These are phyloP conservation scores for Monilinia polystroma DNA, from an alignment of 2,329 filamentous ascomycete genomes.

Conservation along the genomic window DNA sequence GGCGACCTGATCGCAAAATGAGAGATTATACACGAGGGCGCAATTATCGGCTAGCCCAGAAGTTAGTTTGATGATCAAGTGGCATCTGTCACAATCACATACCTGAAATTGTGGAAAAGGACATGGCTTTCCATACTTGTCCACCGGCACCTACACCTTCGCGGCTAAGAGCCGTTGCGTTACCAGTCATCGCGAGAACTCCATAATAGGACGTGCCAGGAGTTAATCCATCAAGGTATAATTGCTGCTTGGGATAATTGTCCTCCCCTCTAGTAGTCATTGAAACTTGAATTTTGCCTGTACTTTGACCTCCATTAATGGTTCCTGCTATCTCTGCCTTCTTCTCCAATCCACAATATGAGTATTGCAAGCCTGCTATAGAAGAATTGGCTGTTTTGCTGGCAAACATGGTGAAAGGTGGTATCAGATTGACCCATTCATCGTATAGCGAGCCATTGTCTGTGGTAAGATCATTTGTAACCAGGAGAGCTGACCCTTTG, in stretches of 20 bases:
- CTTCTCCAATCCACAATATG: slow-evolving; percentile 75
- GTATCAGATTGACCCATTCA: slow-evolving; percentile 54
- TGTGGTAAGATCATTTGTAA: slow-evolving; percentile 70
- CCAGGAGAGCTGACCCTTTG: slow-evolving; percentile 71
- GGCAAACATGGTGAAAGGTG: slow-evolving; percentile 77
- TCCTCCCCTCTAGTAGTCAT: slow-evolving; percentile 69
- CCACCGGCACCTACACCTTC: slow-evolving; percentile 70
- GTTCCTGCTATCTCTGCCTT: slow-evolving; percentile 62
- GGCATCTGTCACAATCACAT: slow-evolving; percentile 37
- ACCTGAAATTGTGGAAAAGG: slow-evolving; percentile 79
- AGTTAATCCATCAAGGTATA: slow-evolving; percentile 77
- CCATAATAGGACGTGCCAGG: slow-evolving; percentile 69
- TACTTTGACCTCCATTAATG: slow-evolving; percentile 47
- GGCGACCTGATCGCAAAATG: slow-evolving; percentile 83
- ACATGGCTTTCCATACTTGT: slow-evolving; percentile 66
- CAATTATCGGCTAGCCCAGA: slow-evolving; percentile 67
- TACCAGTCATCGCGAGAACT: slow-evolving; percentile 64
- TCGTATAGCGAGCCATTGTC: slow-evolving; percentile 50
- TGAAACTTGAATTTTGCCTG: slow-evolving; percentile 52
- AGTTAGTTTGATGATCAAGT: slow-evolving; percentile 25
- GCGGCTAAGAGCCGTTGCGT: slow-evolving; percentile 53
- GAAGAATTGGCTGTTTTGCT: slow-evolving; percentile 58
- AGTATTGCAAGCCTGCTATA: slow-evolving; percentile 70
- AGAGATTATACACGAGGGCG: slow-evolving; percentile 79
- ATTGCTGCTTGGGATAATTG: slow-evolving; percentile 78